A percentile compares a stretch with the other conserved stretches of the same genome.
Evolutionary conservation across 176 grass and related monocot genomes (phyloP).

Genomic region (Phoenix dactylifera): DNA sequence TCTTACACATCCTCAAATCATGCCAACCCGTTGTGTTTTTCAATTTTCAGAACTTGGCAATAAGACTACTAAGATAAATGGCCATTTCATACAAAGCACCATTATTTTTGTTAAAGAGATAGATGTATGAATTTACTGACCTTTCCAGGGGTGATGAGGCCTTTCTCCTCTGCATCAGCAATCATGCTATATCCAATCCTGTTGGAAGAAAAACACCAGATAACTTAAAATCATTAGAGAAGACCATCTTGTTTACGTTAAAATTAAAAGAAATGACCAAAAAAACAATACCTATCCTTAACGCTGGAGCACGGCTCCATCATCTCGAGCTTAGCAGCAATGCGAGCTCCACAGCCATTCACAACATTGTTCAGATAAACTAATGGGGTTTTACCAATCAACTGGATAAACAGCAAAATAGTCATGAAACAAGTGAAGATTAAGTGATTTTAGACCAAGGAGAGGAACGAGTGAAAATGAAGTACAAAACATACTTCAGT

Average conservation of each 20-base stretch:
- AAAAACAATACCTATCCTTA: slow-evolving; percentile 37
- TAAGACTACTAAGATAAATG: too few relatives aligned
- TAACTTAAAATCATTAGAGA: background rate
- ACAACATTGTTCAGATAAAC: slow-evolving; percentile 48
- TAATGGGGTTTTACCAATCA: slow-evolving; percentile 42
- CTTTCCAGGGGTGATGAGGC: background rate
- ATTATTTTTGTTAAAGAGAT: background rate
- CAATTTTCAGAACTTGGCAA: too few relatives aligned
- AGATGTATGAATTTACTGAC: background rate
- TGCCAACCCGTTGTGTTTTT: too few relatives aligned
- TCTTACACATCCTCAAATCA: too few relatives aligned
- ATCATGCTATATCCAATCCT: slow-evolving; percentile 7
- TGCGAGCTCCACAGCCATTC: slow-evolving; percentile 25
- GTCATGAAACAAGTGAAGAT: background rate
- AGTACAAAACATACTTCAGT: slow-evolving; percentile 21
- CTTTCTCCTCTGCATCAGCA: slow-evolving; percentile 3
- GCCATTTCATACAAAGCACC: too few relatives aligned
- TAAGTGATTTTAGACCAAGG: background rate
- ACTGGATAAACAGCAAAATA: slow-evolving; percentile 19
- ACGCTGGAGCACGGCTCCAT: slow-evolving; percentile 55
- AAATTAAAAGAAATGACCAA: background rate
- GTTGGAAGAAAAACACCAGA: background rate
- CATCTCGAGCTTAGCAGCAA: slow-evolving; percentile 44
- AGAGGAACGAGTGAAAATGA: background rate
- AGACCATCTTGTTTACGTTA: background rate